Conservation (phyloP, 176 grass and related monocot species). For the Oryza coarctata region DNA sequence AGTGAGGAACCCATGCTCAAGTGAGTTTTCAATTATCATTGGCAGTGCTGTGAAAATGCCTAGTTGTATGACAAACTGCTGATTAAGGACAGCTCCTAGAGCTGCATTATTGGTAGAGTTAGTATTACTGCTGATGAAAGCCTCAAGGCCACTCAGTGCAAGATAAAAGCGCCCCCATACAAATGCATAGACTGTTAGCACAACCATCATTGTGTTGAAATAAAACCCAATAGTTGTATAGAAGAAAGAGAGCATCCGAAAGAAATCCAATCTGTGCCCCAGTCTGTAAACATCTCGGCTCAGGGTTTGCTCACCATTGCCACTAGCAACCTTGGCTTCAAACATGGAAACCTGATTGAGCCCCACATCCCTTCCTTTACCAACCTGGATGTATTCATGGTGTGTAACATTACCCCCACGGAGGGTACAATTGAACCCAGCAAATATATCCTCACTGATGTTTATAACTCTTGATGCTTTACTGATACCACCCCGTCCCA, state of each 20-base stretch:
- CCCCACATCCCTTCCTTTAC: conserved; percentile 93
- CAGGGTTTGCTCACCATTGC: conserved; percentile 92
- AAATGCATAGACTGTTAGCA: conserved; percentile 88
- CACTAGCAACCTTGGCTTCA: conserved; percentile 92
- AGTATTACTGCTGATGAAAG: conserved; percentile 56
- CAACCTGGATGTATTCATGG: conserved; percentile 94
- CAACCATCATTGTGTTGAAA: conserved; percentile 98
- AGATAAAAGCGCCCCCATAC: conserved; percentile 97
- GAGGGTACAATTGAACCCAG: conserved; percentile 95
- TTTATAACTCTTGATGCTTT: conserved; percentile 88
- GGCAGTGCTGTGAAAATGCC: conserved; percentile 93
- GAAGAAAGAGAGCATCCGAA: conserved; percentile 94
- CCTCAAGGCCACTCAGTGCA: conserved; percentile 88
- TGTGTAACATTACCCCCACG: conserved; percentile 94
- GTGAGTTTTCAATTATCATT: conserved; percentile 93
- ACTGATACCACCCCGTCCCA: conserved; percentile 84
- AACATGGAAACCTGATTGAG: conserved; percentile 92
- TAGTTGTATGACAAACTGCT: conserved; percentile 95
- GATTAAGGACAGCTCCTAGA: conserved; percentile 81
- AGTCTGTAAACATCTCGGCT: conserved; percentile 92
- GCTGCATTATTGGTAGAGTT: conserved; percentile 75
- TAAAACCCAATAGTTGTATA: conserved; percentile 94
- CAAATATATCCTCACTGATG: conserved; percentile 96
- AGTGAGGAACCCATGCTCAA: conserved; percentile 87
- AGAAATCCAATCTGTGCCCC: conserved; percentile 93